Conservation (phyloP, 2,329 filamentous ascomycete species). For the Exophiala dermatitidis region DNA sequence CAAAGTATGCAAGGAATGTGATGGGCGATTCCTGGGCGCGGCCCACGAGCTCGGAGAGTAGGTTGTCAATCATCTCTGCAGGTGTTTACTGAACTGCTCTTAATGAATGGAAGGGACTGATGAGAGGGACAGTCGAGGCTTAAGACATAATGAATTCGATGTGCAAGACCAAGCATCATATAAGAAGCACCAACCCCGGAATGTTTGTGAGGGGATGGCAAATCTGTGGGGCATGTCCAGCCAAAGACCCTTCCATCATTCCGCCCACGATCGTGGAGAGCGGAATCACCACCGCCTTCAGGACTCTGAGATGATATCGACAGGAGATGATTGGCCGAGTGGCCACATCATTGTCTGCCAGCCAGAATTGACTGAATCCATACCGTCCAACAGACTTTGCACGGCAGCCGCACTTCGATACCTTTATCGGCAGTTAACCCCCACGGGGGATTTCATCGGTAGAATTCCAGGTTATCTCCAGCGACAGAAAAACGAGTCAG, state of each 20-base stretch:
- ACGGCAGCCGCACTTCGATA: background rate
- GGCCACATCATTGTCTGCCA: background rate
- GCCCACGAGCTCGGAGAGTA: slow-evolving; percentile 7
- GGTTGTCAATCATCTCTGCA: slow-evolving; percentile 22
- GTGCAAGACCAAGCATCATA: background rate
- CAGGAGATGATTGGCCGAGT: background rate
- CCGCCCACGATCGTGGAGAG: slow-evolving; percentile 1
- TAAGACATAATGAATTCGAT: background rate
- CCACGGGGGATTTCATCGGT: background rate
- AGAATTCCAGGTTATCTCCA: no score
- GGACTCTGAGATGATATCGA: background rate
- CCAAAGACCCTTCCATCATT: background rate
- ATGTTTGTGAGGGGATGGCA: background rate
- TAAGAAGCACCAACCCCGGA: background rate
- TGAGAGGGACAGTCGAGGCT: background rate
- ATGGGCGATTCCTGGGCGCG: slow-evolving; percentile 14
- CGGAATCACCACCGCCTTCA: slow-evolving; percentile 9
- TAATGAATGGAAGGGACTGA: background rate
- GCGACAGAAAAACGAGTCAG: no score
- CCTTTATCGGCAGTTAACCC: background rate
- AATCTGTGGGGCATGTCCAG: background rate
- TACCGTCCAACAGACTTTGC: background rate
- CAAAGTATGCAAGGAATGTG: slow-evolving; percentile 17
- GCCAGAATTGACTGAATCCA: background rate
- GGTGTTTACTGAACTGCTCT: background rate